Conservation (phyloP, 2,329 filamentous ascomycete genomes). For the Zymoseptoria brevis region DNA sequence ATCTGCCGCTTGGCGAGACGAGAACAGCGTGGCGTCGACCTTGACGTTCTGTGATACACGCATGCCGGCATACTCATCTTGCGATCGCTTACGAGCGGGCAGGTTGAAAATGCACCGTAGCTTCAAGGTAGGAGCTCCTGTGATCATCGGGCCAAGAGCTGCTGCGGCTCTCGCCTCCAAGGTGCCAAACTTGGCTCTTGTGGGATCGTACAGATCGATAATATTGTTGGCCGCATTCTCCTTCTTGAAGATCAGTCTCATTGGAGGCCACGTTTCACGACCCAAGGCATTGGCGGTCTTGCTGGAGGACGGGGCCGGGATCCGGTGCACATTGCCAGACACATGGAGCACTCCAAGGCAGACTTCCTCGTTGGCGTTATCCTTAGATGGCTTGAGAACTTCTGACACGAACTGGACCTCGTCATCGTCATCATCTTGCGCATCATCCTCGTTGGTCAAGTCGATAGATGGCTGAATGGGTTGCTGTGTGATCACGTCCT, state of each 20-base stretch:
- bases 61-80: conserved; percentile 57
- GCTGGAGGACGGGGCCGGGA: conserved; percentile 13
- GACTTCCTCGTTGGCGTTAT: conserved; percentile 15
- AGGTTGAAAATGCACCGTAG: conserved; percentile 68
- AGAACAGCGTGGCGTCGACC: conserved; percentile 71
- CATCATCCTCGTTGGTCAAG: conserved; percentile 44
- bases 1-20: conserved; percentile 57
- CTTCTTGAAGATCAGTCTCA: conserved; percentile 62
- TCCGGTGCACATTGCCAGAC: conserved; percentile 16
- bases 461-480: conserved; percentile 31
- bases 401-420: conserved; percentile 11
- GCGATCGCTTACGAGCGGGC: conserved; percentile 54
- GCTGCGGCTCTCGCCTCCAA: conserved; percentile 60
- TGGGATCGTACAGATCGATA: conserved; percentile 68
- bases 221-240: conserved; percentile 34
- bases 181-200: conserved; percentile 63
- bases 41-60: conserved; percentile 53
- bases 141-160: conserved; percentile 65
- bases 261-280: conserved; percentile 54
- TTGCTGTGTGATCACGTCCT: conserved; percentile 34
- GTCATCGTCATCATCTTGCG: conserved; percentile 19
- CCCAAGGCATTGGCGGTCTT: conserved; percentile 8
- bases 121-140: conserved; percentile 48
- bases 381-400: background rate
- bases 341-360: conserved; percentile 20